These are phyloP conservation scores for Colletotrichum euphorbiae DNA, from an alignment of 2,329 filamentous ascomycete genomes.

Conservation along the genomic window DNA sequence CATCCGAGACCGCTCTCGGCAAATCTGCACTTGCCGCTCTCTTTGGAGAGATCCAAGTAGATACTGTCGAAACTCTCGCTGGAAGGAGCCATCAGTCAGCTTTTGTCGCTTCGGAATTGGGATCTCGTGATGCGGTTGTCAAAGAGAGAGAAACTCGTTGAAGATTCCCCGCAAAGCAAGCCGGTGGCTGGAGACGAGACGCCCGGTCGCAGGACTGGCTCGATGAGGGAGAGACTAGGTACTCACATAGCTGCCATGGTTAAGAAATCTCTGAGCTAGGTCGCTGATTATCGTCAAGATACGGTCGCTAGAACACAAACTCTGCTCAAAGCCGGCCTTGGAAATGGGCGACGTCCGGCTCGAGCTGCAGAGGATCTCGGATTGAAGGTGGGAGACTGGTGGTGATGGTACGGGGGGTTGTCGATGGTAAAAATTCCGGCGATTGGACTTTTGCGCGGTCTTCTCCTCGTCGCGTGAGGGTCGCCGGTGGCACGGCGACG, in stretches of 20 bases:
- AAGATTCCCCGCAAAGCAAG: constrained; percentile 42
- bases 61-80: constrained; percentile 97
- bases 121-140: neutral
- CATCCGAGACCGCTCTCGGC: constrained; percentile 95
- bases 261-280: constrained; percentile 2
- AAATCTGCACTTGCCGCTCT: constrained; percentile 92
- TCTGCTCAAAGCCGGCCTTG: neutral
- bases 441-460: constrained; percentile 24
- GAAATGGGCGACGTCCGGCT: constrained; percentile 9
- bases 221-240: neutral
- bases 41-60: constrained; percentile 93
- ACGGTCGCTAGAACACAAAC: neutral
- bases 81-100: constrained; percentile 32
- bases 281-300: neutral
- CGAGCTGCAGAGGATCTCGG: neutral
- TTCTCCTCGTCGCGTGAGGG: constrained; percentile 37
- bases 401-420: constrained; percentile 15
- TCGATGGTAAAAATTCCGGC: constrained; percentile 37
- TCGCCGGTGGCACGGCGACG: constrained; percentile 37
- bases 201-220: constrained; percentile 2
- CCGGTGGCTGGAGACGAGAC: neutral
- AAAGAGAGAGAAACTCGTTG: constrained; percentile 43
- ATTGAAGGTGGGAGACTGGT: constrained; percentile 3
- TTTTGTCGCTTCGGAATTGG: neutral
- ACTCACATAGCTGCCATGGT: constrained; percentile 41